Evolutionary conservation across 1,284 basidiomycete genomes (phyloP).

Genomic region (Inonotus obliquus): DNA sequence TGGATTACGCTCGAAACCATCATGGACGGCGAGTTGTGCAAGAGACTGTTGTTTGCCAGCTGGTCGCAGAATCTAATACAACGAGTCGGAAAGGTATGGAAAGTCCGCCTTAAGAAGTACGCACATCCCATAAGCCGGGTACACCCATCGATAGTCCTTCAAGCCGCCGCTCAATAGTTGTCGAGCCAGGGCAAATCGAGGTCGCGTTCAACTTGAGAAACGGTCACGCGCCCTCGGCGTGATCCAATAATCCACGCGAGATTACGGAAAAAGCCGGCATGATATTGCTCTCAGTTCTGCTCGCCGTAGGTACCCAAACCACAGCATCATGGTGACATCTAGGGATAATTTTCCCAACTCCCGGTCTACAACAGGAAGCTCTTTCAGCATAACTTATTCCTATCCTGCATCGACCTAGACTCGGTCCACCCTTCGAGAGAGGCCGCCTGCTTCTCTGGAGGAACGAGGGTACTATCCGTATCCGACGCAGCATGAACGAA

Average conservation of each 20-base stretch:
- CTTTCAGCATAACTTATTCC: no score
- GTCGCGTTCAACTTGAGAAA: background rate
- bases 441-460: no score
- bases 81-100: background rate
- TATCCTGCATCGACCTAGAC: no score
- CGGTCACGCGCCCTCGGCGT: background rate
- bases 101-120: slow-evolving; percentile 13
- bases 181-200: background rate
- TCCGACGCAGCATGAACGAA: no score
- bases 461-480: no score
- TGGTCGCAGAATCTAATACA: slow-evolving; percentile 54
- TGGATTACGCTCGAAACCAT: slow-evolving; percentile 64
- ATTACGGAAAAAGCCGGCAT: no score
- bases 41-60: slow-evolving; percentile 59
- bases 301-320: no score
- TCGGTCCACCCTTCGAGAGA: no score
- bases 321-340: no score
- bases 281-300: no score
- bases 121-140: slow-evolving; percentile 29
- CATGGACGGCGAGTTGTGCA: slow-evolving; percentile 61
- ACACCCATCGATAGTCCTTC: slow-evolving; percentile 21
- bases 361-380: no score
- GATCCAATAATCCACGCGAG: background rate
- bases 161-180: background rate
- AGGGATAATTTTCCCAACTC: no score